phyloP scores from a whole-genome alignment of 2,329 filamentous ascomycete genomes.

The Claviceps arundinis region DNA sequence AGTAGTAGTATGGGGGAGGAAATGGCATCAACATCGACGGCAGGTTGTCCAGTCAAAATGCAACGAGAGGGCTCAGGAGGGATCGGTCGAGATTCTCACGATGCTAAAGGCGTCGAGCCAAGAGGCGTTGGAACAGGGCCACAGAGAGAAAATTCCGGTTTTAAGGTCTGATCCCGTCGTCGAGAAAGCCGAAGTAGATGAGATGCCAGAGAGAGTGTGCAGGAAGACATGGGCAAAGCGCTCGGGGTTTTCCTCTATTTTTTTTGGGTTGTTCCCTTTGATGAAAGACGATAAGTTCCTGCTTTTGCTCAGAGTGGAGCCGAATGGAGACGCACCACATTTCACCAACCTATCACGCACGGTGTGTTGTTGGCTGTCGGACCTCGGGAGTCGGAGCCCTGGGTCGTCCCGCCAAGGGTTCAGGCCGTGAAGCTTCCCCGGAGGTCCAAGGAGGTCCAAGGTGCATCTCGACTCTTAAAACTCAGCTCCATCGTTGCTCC shows the following conservation, averaged over 20 bases:
- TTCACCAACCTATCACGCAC: background rate
- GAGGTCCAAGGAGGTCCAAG: background rate
- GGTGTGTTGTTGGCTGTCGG: background rate
- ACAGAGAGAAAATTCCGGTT: background rate
- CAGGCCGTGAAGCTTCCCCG: background rate
- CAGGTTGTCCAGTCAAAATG: background rate
- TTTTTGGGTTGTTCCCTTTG: conserved; percentile 10
- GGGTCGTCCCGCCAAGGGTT: background rate
- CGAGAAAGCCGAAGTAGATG: conserved; percentile 1
- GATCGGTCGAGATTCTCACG: background rate
- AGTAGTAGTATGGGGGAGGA: background rate
- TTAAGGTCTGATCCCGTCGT: background rate
- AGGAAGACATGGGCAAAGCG: conserved; percentile 5
- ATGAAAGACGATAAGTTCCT: conserved; percentile 3
- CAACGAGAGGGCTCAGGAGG: background rate
- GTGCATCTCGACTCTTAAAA: background rate
- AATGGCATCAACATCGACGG: background rate
- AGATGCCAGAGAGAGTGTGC: conserved; percentile 1
- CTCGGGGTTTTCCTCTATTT: background rate
- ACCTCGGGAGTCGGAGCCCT: background rate
- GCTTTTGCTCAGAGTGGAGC: conserved; percentile 12
- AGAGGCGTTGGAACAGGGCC: background rate
- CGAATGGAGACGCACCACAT: conserved; percentile 5
- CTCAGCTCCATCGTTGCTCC: no score
- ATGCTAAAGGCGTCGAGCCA: background rate